Evolutionary conservation across 768 basidiomycete genomes (phyloP), one percentile per base, ranked within the genome.

Genomic region (Kwoniella bestiolae): DNA sequence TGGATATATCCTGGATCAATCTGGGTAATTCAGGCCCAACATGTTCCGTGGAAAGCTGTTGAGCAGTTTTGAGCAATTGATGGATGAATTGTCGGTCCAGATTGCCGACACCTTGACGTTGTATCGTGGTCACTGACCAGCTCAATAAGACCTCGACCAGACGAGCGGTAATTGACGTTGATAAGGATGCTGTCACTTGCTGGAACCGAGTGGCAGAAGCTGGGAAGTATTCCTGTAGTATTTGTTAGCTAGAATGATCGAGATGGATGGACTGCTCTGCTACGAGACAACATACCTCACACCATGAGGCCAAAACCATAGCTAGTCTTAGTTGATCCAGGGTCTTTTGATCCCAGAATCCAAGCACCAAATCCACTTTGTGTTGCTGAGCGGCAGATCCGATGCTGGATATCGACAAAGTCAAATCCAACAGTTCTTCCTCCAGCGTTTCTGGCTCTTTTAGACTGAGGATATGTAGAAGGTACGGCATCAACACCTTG

Each of bases 281-380:
- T 16, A 16, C 35, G 29, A 12, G 12, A n/a, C n/a, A n/a, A 68
- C 71, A 60, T 53, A 75, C 73, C 9, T 59, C 29, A 32, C 46
- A 63, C 69, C 69, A 73, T 55, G 35, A 49, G 3, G 71, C 66
- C 18, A 75, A 41, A 2, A 64, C 65, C 7, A 57, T 55, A 23
- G 60, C 14, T 14, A 75, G 25, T 38, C 74, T 26, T 46, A 70
- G 21, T 0, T 49, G 47, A 52, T 70, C 63, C 25, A 75, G 59
- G 16, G 16, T 5, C 25, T 6, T 23, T 9, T 44, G 47, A 18
- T 51, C 58, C 69, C 41, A 74, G 9, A 73, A 57, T 2, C 9
- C 41, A 11, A 18, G 12, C 1, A 29, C 14, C 12, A 67, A n/a
- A 11, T 26, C 14, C 5, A 18, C 44, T 21, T 50, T 14, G 11